A percentile compares a stretch with the other conserved stretches of the same genome.
These are phyloP conservation scores for Yamadazyma sp. DNA, from an alignment of 1,139 yeast genomes.

Conservation along the genomic window DNA sequence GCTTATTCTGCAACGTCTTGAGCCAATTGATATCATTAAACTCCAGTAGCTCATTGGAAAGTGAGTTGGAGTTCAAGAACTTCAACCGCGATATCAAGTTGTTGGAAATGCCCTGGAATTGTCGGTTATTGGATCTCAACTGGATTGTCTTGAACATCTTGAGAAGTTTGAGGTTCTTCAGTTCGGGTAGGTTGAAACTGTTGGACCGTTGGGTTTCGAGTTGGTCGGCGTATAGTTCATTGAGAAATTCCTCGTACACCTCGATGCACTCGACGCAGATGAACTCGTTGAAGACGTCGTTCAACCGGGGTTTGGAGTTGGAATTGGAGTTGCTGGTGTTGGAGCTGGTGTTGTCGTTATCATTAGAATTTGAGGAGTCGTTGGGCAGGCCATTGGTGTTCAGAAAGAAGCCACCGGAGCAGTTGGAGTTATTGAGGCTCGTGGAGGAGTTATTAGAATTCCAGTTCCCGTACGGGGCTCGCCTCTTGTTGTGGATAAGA, in stretches of 20 bases:
- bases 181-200: slow-evolving; percentile 7
- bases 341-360: not conserved
- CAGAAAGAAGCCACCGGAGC: no score
- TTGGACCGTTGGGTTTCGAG: not conserved
- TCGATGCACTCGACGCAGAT: slow-evolving; percentile 66
- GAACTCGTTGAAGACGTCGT: slow-evolving; percentile 43
- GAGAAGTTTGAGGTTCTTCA: slow-evolving; percentile 19
- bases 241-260: slow-evolving; percentile 53
- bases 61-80: slow-evolving; percentile 17
- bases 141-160: slow-evolving; percentile 26
- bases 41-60: slow-evolving; percentile 2
- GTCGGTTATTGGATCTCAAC: slow-evolving; percentile 14
- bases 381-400: no score
- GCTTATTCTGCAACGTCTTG: slow-evolving; percentile 25
- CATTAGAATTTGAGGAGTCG: no score
- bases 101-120: slow-evolving; percentile 20
- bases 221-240: slow-evolving; percentile 24
- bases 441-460: no score
- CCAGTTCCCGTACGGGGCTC: no score
- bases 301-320: slow-evolving; percentile 4
- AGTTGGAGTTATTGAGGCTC: no score
- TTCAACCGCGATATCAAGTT: slow-evolving; percentile 26
- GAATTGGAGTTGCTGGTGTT: slow-evolving; percentile 4
- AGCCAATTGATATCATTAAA: slow-evolving; percentile 28
- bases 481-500: slow-evolving; percentile 29